Base-by-base conservation (phyloP, 1,284 basidiomycete species). In the Salmacisia buchloeana region DNA sequence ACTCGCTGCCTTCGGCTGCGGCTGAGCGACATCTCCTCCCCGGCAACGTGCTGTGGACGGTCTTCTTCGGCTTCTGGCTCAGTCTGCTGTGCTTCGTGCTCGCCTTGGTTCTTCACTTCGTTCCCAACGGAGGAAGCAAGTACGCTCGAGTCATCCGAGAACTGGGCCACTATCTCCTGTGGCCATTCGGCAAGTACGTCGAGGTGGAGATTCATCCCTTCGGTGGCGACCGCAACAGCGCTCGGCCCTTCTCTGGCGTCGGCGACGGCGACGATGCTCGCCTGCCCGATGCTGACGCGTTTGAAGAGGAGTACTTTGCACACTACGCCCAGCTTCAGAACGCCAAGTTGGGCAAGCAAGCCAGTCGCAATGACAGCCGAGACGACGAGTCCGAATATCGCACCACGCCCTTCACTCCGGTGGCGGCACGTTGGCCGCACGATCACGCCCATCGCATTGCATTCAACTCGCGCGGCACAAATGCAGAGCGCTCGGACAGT, bases 171-270 rank as follows among this genome's bases (percentile, higher is more conserved):
- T 99, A 99, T 80, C 86, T 98, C 63, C 86, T 88, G 36, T 98
- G 96, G 96, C 96, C 96, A 1, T 99, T 99, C 79, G 94, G 80
- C 92, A 97, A 97, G 81, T 99, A 97, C 77, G 92, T 99, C 63
- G 94, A 97, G 80, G 91, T 93, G 4, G 77, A 79, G 43, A 69
- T 89, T 62, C 66, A 69, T 59, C 67, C 74, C 21, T 60, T 66
- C 45, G 72, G 69, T 33, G 69, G 66, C 21, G 70, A 78, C 23
- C 72, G 75, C n/a, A 63, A 25, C 49, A 54, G 49, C 21, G 27
- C 49, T 29, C 45, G 27, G 34, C 49, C 49, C 18, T 54, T 54
- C 29, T 54, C 49, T n/a, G 49, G 49, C 12, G 49, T 54, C 9
- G 49, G 49, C 15, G 49, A 54, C 15, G 49, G 49, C 27, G 49